Evolutionary conservation across 73 alveolate genomes (phyloP).

Genomic region (Uronychia setigera): DNA sequence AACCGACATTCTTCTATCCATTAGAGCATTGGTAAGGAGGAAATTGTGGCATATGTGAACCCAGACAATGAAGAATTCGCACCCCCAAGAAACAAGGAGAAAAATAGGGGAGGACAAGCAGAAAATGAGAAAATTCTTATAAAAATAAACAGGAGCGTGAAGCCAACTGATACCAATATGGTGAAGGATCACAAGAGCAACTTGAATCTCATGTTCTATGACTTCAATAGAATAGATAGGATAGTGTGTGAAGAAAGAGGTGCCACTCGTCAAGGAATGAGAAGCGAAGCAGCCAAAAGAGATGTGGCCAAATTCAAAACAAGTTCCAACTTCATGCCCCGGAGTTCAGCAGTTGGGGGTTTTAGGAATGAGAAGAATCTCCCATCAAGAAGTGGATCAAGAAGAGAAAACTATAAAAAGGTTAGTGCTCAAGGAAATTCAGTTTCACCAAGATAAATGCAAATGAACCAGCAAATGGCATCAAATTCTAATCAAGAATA

Average conservation of each 20-base stretch:
- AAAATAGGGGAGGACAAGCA: too few relatives aligned
- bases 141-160: background rate
- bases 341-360: background rate
- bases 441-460: background rate
- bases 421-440: background rate
- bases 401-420: background rate
- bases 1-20: background rate
- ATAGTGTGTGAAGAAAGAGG: background rate
- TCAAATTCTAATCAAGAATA: background rate
- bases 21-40: background rate
- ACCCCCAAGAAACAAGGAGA: background rate
- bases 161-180: background rate
- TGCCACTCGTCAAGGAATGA: background rate
- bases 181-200: background rate
- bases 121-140: background rate
- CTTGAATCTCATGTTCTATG: background rate
- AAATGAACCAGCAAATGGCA: background rate
- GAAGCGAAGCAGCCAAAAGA: background rate
- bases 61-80: background rate
- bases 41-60: background rate
- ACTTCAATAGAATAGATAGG: background rate
- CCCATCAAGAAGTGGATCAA: background rate
- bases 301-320: background rate
- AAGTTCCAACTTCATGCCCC: background rate
- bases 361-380: background rate